Conservation (phyloP, 2,329 filamentous ascomycete species). For the Fusarium penzigii region DNA sequence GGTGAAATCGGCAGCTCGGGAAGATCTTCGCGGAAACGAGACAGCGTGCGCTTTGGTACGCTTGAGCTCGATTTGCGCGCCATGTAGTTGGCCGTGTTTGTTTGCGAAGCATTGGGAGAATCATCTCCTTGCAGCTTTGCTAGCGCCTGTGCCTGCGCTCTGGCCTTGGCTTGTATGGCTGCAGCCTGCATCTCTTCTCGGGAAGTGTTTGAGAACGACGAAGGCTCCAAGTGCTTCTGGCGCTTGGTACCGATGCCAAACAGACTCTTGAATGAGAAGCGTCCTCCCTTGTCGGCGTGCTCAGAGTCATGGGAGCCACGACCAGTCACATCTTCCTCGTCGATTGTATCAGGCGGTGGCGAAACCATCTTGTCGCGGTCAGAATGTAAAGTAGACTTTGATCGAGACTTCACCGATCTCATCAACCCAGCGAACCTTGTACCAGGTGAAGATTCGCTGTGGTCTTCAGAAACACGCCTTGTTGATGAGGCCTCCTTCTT, state of each 20-base stretch:
- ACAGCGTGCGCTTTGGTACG: conserved; percentile 77
- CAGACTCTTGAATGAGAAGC: conserved; percentile 68
- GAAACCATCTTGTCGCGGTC: conserved; percentile 41
- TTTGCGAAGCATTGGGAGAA: conserved; percentile 12
- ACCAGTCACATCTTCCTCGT: conserved; percentile 51
- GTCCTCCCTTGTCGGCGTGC: conserved; percentile 46
- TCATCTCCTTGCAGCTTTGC: conserved; percentile 39
- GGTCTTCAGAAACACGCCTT: conserved; percentile 24
- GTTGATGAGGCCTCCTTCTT: conserved; percentile 23
- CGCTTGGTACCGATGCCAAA: conserved; percentile 69
- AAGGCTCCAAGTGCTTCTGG: conserved; percentile 58
- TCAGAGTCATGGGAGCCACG: conserved; percentile 61
- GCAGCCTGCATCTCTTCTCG: conserved; percentile 73
- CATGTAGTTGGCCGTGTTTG: conserved; percentile 27
- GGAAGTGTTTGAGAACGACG: conserved; percentile 90
- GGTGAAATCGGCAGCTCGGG: conserved; percentile 86
- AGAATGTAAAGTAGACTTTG: conserved; percentile 49
- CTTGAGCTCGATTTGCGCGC: conserved; percentile 40
- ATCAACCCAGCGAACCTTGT: conserved; percentile 41
- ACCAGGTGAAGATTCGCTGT: conserved; percentile 23
- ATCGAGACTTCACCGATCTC: conserved; percentile 48
- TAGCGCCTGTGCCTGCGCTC: conserved; percentile 34
- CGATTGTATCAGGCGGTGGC: conserved; percentile 40
- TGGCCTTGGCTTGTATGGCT: conserved; percentile 28
- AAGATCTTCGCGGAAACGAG: conserved; percentile 88